Conservation (phyloP, 2,329 filamentous ascomycete genomes). For the Dactylella cylindrospora region DNA sequence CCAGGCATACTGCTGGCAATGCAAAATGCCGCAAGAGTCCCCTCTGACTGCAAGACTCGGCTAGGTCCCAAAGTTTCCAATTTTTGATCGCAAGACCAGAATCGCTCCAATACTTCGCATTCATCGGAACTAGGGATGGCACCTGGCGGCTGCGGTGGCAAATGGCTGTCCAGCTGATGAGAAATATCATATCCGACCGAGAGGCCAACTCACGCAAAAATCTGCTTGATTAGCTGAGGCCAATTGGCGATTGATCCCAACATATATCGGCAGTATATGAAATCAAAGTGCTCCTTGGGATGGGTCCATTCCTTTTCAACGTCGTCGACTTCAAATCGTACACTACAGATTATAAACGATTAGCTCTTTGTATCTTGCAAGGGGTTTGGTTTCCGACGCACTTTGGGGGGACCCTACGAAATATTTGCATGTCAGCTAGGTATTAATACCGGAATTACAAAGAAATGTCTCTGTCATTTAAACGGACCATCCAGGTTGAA, state of each 20-base stretch:
- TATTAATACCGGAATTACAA: background rate
- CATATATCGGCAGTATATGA: constrained; percentile 54
- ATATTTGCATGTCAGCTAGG: background rate
- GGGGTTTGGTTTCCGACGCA: background rate
- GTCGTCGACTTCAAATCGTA: constrained; percentile 47
- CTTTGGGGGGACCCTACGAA: constrained; percentile 20
- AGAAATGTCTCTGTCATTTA: background rate
- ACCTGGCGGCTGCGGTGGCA: too few relatives aligned
- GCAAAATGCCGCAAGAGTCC: too few relatives aligned
- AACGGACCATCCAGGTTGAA: constrained; percentile 45
- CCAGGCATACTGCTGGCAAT: too few relatives aligned
- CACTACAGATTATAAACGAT: constrained; percentile 17
- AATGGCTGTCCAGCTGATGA: too few relatives aligned
- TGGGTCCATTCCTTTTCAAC: constrained; percentile 47
- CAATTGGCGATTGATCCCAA: constrained; percentile 63
- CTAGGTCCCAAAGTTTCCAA: too few relatives aligned
- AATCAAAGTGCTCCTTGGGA: constrained; percentile 49
- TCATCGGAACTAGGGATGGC: too few relatives aligned
- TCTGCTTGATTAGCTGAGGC: constrained; percentile 59
- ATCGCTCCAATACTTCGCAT: too few relatives aligned
- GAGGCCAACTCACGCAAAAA: constrained; percentile 47
- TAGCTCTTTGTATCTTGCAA: background rate
- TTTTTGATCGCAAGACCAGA: too few relatives aligned
- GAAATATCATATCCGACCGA: too few relatives aligned
- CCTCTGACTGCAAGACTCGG: too few relatives aligned